Evolutionary conservation across 2,329 filamentous ascomycete genomes (phyloP).

Genomic region (Bipolaris gigantea): DNA sequence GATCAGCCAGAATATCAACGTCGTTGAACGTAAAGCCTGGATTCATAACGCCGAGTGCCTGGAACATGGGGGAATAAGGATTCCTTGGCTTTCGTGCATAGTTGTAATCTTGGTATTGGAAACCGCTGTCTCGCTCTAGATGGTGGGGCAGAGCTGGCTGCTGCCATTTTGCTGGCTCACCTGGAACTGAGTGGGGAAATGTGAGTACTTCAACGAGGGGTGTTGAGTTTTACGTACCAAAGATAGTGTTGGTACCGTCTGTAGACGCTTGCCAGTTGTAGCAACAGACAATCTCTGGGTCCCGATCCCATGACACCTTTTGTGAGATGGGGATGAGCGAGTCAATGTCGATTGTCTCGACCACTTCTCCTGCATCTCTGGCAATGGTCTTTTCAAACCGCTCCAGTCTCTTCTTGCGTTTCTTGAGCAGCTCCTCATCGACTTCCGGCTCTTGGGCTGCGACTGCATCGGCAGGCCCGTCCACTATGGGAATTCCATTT

Average conservation of each 20-base stretch:
- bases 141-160: conserved; percentile 20
- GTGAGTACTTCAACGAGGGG: not conserved
- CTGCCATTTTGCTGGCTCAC: conserved; percentile 30
- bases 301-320: conserved; percentile 27
- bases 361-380: conserved; percentile 20
- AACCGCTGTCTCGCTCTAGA: conserved; percentile 25
- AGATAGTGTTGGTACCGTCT: conserved; percentile 31
- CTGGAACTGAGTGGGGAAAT: conserved; percentile 20
- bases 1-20: conserved; percentile 33
- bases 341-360: conserved; percentile 18
- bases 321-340: conserved; percentile 13
- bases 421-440: conserved; percentile 9
- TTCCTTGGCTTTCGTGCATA: conserved; percentile 29
- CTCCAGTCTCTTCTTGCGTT: conserved; percentile 21
- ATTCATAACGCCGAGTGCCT: conserved; percentile 29
- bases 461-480: not conserved
- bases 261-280: conserved; percentile 35
- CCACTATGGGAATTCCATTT: not conserved
- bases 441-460: not conserved
- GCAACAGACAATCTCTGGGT: conserved; percentile 31
- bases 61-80: conserved; percentile 34
- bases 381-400: conserved; percentile 16
- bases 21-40: conserved; percentile 23
- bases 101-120: conserved; percentile 31
- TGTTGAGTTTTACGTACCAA: conserved; percentile 11